Percentiles rank a stretch among this genome's conserved stretches.
Evolutionary conservation across 306 rosid genomes (phyloP).

Genomic region (Arachis hypogaea): DNA sequence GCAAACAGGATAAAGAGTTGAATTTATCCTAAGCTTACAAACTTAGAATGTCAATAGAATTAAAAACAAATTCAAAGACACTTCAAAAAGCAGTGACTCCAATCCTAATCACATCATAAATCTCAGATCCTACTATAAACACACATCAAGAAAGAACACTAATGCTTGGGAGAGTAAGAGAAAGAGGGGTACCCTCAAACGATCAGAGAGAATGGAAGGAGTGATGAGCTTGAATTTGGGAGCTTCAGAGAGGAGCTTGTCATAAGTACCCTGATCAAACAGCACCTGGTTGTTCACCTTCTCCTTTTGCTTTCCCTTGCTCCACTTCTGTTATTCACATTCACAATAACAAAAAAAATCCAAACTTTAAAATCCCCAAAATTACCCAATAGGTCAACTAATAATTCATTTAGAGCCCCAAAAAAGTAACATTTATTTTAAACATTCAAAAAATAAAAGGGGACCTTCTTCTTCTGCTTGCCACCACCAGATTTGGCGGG

Average conservation of each 20-base stretch:
- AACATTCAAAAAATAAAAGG: not conserved
- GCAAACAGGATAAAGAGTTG: too few species aligned
- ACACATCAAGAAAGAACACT: too few species aligned
- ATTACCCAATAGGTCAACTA: not conserved
- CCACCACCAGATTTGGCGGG: slow-evolving; percentile 84
- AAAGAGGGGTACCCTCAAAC: slow-evolving; percentile 58
- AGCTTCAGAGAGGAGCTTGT: slow-evolving; percentile 71
- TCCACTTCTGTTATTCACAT: slow-evolving; percentile 62
- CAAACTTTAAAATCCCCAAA: too few species aligned
- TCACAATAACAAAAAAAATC: not conserved
- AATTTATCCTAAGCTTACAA: too few species aligned
- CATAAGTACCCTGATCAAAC: slow-evolving; percentile 66
- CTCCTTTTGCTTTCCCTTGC: slow-evolving; percentile 89
- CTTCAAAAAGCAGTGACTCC: too few species aligned
- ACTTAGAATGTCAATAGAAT: too few species aligned
- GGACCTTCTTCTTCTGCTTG: slow-evolving; percentile 82
- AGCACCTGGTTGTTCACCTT: slow-evolving; percentile 85
- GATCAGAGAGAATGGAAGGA: slow-evolving; percentile 73
- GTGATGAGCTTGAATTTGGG: slow-evolving; percentile 81
- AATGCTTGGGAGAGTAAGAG: not conserved
- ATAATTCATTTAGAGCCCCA: not conserved
- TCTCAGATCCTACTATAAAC: too few species aligned
- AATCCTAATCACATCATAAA: too few species aligned
- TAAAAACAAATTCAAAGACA: too few species aligned
- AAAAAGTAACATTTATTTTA: not conserved